phyloP scores from a whole-genome alignment of 169 alveolate species.

The Cryptosporidium bovis region DNA sequence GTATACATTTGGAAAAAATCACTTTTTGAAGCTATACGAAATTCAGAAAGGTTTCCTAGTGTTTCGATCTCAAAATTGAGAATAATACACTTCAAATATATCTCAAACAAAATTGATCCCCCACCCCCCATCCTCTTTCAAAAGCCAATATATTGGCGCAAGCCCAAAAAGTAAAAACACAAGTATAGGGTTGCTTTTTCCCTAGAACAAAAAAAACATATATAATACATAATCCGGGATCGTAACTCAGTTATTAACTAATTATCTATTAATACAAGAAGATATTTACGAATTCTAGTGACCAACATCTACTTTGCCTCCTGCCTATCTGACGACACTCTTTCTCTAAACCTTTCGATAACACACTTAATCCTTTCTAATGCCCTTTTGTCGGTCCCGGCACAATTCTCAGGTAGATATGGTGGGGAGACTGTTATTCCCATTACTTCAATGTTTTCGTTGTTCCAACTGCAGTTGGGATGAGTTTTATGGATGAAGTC shows the following conservation, averaged over 20 bases:
- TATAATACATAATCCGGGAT: no score
- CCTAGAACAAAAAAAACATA: no score
- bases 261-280: background rate
- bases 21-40: background rate
- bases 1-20: background rate
- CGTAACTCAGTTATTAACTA: no score
- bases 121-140: no score
- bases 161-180: no score
- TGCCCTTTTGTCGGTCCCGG: constrained; percentile 51
- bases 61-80: no score
- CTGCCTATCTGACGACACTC: constrained; percentile 2
- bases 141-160: no score
- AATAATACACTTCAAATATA: no score
- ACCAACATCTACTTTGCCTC: background rate
- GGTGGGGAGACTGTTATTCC: constrained; percentile 72
- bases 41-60: no score
- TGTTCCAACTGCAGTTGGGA: constrained; percentile 63
- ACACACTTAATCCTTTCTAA: constrained; percentile 67
- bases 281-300: background rate
- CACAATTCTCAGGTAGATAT: constrained; percentile 67
- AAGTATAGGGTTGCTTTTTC: no score
- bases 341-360: constrained; percentile 52
- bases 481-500: constrained; percentile 68
- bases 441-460: constrained; percentile 63
- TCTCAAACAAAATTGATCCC: no score